Evolutionary conservation across 2,329 filamentous ascomycete species (phyloP), one percentile per base, ranked within the genome.

Genomic region (Karstenula rhodostoma): DNA sequence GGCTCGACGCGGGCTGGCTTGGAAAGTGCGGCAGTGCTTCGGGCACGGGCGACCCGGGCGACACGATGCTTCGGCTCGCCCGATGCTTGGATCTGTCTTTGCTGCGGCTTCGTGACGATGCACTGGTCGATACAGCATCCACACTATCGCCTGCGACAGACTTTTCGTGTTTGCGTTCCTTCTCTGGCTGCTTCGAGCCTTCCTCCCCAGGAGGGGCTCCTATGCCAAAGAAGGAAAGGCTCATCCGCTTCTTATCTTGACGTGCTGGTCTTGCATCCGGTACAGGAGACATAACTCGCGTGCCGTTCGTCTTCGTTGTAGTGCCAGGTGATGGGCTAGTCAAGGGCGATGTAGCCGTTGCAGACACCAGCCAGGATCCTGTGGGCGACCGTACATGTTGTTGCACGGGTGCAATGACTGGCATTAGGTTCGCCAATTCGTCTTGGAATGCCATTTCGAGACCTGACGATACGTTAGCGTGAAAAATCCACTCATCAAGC

Each of bases 401-500:
- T 51, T 71, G 70, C n/a, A 65, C 63, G 37, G 17, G 37, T 47
- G 68, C 63, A 6, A 71, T 70, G 19, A 67, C 64, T 5, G 79
- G 79, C 61, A 77, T 76, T 1, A 84, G 70, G 15, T 75, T 67
- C 13, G 72, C 69, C 13, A 84, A 62, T 65, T 84, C 82, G 17
- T 75, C 72, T 23, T 74, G 72, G 62, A 81, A 84, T 17, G 78
- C 79, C 15, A 73, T 67, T 67, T 84, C 82, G 60, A 84, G 83
- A 17, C 80, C 78, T 80, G 58, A 8, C 64, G 60, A 2, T 67
- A 56, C 13, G 73, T 72, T 61, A 72, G 67, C 42, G 10, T 12
- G 29, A 32, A 29, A 7, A 73, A 63, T 8, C 33, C 9, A 32
- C 10, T 37, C 9, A 33, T 25, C 7, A 46, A 61, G 60, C 27